These are phyloP conservation scores for Staphylotrichum longicolle DNA, from an alignment of 495 filamentous ascomycete genomes.

Conservation along the genomic window DNA sequence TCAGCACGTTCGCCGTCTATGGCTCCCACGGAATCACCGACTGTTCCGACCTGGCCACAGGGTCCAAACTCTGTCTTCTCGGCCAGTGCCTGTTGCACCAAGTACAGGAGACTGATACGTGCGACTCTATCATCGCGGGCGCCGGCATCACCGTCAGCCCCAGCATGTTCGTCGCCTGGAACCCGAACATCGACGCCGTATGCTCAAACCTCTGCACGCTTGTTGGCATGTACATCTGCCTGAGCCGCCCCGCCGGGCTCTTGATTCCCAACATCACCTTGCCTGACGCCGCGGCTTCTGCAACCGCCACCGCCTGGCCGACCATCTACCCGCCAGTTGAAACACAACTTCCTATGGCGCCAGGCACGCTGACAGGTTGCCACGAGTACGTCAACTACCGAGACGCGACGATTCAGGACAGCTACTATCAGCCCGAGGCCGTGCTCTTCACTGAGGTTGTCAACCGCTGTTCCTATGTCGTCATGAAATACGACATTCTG, in stretches of 20 bases:
- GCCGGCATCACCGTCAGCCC: background rate
- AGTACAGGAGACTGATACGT: constrained; percentile 10
- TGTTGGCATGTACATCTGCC: background rate
- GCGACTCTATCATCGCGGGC: constrained; percentile 3
- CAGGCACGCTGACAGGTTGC: too few species aligned
- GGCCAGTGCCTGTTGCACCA: constrained; percentile 9
- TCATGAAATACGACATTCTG: background rate
- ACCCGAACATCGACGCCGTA: constrained; percentile 15
- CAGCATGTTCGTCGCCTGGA: constrained; percentile 11
- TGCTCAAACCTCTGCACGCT: constrained; percentile 9
- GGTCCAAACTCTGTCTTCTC: background rate
- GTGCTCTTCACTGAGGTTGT: background rate
- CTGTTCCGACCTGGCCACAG: constrained; percentile 4
- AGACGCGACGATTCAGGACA: background rate
- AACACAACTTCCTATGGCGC: too few species aligned
- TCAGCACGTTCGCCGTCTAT: constrained; percentile 5
- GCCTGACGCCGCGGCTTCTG: background rate
- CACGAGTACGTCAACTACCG: background rate
- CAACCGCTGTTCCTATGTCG: background rate
- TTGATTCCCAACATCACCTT: background rate
- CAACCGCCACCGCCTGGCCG: too few species aligned
- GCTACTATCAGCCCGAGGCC: background rate
- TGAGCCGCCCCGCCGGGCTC: background rate
- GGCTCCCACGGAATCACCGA: background rate
- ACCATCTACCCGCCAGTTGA: too few species aligned